phyloP scores from a whole-genome alignment of 371 early-diverging fungal species.

The Coemansia linderi region DNA sequence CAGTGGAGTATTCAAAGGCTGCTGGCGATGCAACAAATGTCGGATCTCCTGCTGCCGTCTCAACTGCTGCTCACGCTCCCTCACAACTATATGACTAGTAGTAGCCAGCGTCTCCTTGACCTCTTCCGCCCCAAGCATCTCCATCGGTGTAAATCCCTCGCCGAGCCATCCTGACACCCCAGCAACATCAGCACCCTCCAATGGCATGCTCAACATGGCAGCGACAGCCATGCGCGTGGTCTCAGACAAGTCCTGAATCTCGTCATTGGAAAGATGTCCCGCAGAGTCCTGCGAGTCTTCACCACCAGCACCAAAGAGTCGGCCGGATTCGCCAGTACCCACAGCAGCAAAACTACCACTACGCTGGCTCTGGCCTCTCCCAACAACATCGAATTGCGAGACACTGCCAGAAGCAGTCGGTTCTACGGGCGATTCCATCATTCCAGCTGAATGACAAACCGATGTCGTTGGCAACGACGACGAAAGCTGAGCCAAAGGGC shows the following conservation, averaged over 20 bases:
- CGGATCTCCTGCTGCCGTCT: constrained; percentile 37
- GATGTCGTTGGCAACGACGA: constrained; percentile 8
- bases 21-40: constrained; percentile 8
- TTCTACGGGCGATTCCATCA: constrained; percentile 33
- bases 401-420: constrained; percentile 18
- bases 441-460: neutral
- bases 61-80: constrained; percentile 48
- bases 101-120: constrained; percentile 47
- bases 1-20: constrained; percentile 6
- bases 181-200: constrained; percentile 47
- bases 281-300: neutral
- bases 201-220: constrained; percentile 40
- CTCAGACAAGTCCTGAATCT: constrained; percentile 41
- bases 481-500: constrained; percentile 2
- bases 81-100: constrained; percentile 46
- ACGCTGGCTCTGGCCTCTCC: neutral
- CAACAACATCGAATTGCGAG: constrained; percentile 19
- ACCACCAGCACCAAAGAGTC: neutral
- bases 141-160: constrained; percentile 46
- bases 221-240: constrained; percentile 43
- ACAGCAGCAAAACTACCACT: neutral
- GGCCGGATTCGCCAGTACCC: neutral
- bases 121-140: constrained; percentile 33
- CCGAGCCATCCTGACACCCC: constrained; percentile 52
- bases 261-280: constrained; percentile 26